phyloP scores from a whole-genome alignment of 306 rosid genomes.

The Casuarina glauca region DNA sequence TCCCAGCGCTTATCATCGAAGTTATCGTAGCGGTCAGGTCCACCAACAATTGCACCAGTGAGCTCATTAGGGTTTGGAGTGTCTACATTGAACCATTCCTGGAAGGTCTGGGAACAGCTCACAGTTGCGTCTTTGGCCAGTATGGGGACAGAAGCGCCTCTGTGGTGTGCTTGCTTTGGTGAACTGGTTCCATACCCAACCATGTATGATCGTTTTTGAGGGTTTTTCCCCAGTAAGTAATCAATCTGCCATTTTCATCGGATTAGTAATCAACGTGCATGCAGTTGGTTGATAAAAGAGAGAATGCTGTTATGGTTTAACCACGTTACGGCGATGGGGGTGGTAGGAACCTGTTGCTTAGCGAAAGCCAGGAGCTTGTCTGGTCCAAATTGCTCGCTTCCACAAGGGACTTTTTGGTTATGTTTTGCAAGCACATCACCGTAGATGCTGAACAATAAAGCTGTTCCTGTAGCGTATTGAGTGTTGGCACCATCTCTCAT shows the following conservation, averaged over 20 bases:
- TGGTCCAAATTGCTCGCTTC: conserved; percentile 38
- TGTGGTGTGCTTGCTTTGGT: conserved; percentile 79
- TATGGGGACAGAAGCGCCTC: conserved; percentile 76
- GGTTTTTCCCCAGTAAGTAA: conserved; percentile 72
- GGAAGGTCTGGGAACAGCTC: conserved; percentile 50
- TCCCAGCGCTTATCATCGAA: conserved; percentile 71
- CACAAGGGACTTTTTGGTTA: conserved; percentile 54
- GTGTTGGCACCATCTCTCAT: conserved; percentile 88
- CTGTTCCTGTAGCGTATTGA: conserved; percentile 68
- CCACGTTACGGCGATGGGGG: background rate
- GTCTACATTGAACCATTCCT: conserved; percentile 45
- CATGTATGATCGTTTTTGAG: conserved; percentile 71
- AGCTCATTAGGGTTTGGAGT: conserved; percentile 72
- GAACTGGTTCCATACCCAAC: conserved; percentile 78
- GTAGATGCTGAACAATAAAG: conserved; percentile 54
- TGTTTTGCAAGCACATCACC: conserved; percentile 56
- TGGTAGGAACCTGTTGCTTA: conserved; percentile 54
- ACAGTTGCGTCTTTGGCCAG: background rate
- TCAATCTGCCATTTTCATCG: conserved; percentile 50
- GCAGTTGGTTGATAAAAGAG: background rate
- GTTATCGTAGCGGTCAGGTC: conserved; percentile 62
- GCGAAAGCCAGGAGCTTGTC: conserved; percentile 47
- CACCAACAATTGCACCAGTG: conserved; percentile 90
- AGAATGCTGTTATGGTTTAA: too few species aligned
- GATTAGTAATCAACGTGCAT: background rate